phyloP scores from a whole-genome alignment of 164 flowering plant genomes.

The Macadamia tetraphylla region DNA sequence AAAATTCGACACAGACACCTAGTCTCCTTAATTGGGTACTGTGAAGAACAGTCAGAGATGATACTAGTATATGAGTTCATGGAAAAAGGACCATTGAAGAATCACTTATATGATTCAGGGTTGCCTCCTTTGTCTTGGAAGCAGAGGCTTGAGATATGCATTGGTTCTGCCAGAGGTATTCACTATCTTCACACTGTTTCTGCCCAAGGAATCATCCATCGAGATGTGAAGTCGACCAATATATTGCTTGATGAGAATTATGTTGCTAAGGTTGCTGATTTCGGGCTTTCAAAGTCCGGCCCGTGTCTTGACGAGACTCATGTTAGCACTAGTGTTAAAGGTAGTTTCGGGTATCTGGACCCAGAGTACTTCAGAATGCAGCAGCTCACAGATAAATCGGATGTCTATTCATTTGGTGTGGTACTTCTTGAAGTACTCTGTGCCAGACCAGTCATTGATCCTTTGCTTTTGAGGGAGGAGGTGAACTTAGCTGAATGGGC shows the following conservation, averaged over 20 bases:
- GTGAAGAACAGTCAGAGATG: constrained; percentile 82
- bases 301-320: constrained; percentile 61
- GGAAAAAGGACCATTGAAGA: constrained; percentile 69
- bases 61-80: constrained; percentile 75
- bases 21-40: constrained; percentile 61
- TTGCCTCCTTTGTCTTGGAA: constrained; percentile 56
- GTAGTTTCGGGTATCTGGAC: constrained; percentile 67
- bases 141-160: constrained; percentile 9
- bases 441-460: constrained; percentile 70
- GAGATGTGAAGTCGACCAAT: constrained; percentile 71
- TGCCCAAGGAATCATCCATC: constrained; percentile 64
- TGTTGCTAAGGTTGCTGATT: neutral
- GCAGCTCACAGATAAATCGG: neutral
- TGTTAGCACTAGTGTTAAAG: constrained; percentile 71
- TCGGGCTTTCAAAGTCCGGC: constrained; percentile 64
- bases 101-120: constrained; percentile 55
- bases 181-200: constrained; percentile 35
- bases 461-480: constrained; percentile 52
- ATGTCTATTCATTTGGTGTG: neutral
- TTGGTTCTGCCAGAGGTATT: constrained; percentile 55
- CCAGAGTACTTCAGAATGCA: constrained; percentile 22
- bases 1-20: constrained; percentile 28
- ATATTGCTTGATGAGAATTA: neutral
- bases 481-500: constrained; percentile 82
- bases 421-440: constrained; percentile 50